These are phyloP conservation scores for Chalaropsis thielavioides DNA, from an alignment of 2,329 filamentous ascomycete genomes.

Conservation along the genomic window DNA sequence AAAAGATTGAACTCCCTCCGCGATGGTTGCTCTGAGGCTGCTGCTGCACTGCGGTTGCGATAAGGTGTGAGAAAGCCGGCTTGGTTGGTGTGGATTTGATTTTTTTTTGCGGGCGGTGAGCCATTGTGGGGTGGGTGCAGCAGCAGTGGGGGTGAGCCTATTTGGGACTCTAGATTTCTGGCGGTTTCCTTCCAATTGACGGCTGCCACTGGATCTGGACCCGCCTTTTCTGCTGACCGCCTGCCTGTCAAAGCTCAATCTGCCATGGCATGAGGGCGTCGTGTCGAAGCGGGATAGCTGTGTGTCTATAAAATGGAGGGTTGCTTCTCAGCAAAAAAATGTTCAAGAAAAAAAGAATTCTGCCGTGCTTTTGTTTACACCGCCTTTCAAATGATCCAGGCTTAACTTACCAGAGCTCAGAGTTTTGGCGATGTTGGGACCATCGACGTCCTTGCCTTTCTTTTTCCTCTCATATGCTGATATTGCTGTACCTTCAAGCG, in stretches of 20 bases:
- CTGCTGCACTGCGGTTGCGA: not conserved
- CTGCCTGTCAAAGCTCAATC: not conserved
- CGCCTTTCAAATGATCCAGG: constrained; percentile 2
- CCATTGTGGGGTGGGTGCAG: not conserved
- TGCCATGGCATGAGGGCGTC: not conserved
- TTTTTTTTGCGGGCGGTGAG: constrained; percentile 10
- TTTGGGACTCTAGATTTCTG: not conserved
- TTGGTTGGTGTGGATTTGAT: not conserved
- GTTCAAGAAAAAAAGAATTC: not conserved
- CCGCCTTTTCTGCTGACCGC: not conserved
- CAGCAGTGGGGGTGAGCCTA: not conserved
- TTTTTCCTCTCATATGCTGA: no score
- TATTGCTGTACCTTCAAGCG: no score
- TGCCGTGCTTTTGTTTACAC: constrained; percentile 5
- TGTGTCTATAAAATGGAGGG: constrained; percentile 10
- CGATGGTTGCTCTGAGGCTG: constrained; percentile 2
- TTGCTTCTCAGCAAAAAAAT: not conserved
- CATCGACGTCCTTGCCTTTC: no score
- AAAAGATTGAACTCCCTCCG: not conserved
- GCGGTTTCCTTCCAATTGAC: not conserved
- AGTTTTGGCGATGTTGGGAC: no score
- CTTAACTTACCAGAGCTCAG: not conserved
- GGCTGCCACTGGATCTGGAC: not conserved
- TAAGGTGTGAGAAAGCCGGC: not conserved
- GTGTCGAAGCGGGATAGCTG: not conserved